Base-by-base conservation (phyloP, 2,329 filamentous ascomycete genomes). In the Fusarium abutilonis region DNA sequence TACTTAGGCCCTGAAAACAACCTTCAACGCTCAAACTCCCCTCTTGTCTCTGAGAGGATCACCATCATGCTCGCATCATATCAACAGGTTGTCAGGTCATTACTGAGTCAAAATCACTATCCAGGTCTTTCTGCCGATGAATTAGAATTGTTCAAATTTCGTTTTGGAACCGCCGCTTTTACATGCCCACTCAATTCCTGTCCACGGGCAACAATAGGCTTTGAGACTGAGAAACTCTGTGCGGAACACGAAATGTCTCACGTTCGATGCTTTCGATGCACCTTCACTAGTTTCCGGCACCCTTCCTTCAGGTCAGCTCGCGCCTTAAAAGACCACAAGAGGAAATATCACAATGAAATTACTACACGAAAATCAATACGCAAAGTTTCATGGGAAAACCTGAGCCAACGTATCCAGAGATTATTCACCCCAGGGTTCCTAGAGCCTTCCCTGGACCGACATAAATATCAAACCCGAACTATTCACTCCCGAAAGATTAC, bases 151-250 rank as follows among this genome's bases (percentile, higher is more conserved):
- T 63, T 63, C 21, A 64, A 49, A 23, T 11, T 8, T 4, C 40
- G 59, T 5, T 56, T 66, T 4, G 21, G 41, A 9, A n/a, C 19
- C 1, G n/a, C 51, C 0, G 57, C 57, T 3, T 59, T 54, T 3
- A 64, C 54, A 1, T 66, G 53, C 21, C 34, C 34, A 14, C 10
- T 59, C 0, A 29, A 35, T 5, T 48, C 42, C 3, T 66, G 60
- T 5, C 19, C 47, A 2, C 36, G 40, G 0, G 54, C 57, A 2
- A 56, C 54, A 0, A 5, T 60, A 0, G 61, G 61, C 1, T 66
- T 66, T 11, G 19, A 48, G 6, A 45, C 21, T 0, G 38, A 43
- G 4, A 58, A 19, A 7, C 26, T 47, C 1, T 48, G 45, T 0
- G 38, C 3, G 2, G 38, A 50, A 0, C 56, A 65, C 14, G 56